Evolutionary conservation across 1,139 yeast species (phyloP), one percentile per base, ranked within the genome.

Genomic region (Lodderomyces margitis): DNA sequence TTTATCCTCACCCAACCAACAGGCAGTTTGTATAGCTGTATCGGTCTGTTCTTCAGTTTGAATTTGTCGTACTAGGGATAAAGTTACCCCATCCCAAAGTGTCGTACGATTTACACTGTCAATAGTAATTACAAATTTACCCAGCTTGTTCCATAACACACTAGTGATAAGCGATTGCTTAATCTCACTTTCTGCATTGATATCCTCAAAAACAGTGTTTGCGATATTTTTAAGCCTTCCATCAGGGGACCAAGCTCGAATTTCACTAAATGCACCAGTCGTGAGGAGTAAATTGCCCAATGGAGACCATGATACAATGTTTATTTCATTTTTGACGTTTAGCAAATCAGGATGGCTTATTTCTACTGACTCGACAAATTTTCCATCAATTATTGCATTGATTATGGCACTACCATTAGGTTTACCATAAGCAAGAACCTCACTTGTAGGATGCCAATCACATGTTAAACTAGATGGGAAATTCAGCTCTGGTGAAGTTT

Each of bases 1-100:
- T 48, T 81, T 84, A 45, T 68, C 64, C 31, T 78, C 78, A 51
- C 80, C 85, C 16, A 88, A 68, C 96, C 96, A 89, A 49, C 82
- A 79, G 5, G 54, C 71, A 52, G 78, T 83, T 17, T 24, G 39
- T 1, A 76, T 36, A 4, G 32, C 11, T 4, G 41, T 15, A n/a
- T 43, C 45, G 15, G 25, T 36, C 8, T 9, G 34, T 20, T 27
- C 32, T 24, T 40, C 47, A 21, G 38, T 39, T 12, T 51, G 54
- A 12, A 67, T 50, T 40, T 59, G 65, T 45, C 65, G 67, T 16
- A 72, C 51, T 17, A 66, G 49, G 10, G 56, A 51, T 16, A 70
- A 50, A 6, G 64, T 64, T 20, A 54, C 47, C 3, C 74, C 73
- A 46, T 70, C 73, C 72, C 74, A 70, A 8, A 71, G 42, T 33